Percentiles rank a stretch among this genome's conserved stretches.
phyloP scores from a whole-genome alignment of 129 eudicot species.

The Flaveria linearis region DNA sequence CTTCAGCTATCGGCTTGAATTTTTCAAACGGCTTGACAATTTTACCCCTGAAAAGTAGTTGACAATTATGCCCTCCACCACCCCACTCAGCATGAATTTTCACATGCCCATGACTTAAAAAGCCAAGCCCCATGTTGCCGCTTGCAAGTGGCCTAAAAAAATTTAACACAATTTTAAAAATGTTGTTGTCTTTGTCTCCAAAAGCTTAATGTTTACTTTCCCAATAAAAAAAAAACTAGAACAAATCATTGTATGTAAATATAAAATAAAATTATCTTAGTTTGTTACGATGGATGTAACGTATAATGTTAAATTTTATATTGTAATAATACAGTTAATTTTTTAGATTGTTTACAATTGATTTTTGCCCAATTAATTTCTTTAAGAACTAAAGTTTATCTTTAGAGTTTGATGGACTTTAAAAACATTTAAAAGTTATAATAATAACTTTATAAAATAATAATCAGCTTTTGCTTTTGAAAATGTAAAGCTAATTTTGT shows the following conservation, averaged over 20 bases:
- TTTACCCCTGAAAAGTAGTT: slow-evolving; percentile 17
- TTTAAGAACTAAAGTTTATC: too few relatives aligned
- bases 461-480: too few relatives aligned
- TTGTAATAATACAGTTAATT: too few relatives aligned
- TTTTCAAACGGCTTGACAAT: neutral
- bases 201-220: slow-evolving; percentile 16
- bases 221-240: neutral
- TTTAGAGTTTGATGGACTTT: too few relatives aligned
- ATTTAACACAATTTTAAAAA: neutral
- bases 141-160: slow-evolving; percentile 26
- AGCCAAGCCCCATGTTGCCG: slow-evolving; percentile 31
- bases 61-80: slow-evolving; percentile 32
- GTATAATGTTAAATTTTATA: too few relatives aligned
- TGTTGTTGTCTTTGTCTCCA: slow-evolving; percentile 12
- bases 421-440: too few relatives aligned
- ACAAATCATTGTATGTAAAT: neutral
- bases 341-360: too few relatives aligned
- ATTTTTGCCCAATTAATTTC: too few relatives aligned
- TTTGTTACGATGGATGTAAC: too few relatives aligned
- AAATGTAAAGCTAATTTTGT: too few relatives aligned
- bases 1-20: slow-evolving; percentile 20
- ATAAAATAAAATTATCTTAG: too few relatives aligned
- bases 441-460: too few relatives aligned
- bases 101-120: slow-evolving; percentile 40
- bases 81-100: slow-evolving; percentile 26